phyloP scores from a whole-genome alignment of 2,329 filamentous ascomycete genomes.

The Lasiodiplodia gonubiensis region DNA sequence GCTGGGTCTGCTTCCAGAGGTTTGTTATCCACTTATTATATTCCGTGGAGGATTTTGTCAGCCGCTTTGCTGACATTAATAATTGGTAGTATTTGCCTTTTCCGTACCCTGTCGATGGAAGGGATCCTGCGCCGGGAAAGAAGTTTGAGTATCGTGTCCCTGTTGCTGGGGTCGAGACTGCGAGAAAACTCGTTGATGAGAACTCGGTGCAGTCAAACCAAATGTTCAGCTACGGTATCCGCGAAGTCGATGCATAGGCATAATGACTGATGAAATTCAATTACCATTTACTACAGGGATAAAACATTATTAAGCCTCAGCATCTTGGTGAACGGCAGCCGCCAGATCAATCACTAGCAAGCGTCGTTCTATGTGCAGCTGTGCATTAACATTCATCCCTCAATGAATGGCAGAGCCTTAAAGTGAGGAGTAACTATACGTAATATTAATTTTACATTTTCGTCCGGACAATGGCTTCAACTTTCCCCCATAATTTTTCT shows the following conservation, averaged over 20 bases:
- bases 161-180: conserved; percentile 62
- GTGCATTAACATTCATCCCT: too few species aligned
- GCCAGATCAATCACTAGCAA: too few species aligned
- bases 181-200: conserved; percentile 58
- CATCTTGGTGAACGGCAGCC: too few species aligned
- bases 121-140: conserved; percentile 44
- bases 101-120: conserved; percentile 55
- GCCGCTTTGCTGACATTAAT: not conserved
- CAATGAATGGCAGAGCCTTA: too few species aligned
- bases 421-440: too few species aligned
- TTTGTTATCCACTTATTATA: not conserved
- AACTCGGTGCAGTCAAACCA: conserved; percentile 59
- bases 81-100: conserved; percentile 61
- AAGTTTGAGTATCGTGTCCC: conserved; percentile 66
- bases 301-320: too few species aligned
- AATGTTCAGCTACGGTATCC: conserved; percentile 56
- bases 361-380: too few species aligned
- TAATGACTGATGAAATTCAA: not conserved
- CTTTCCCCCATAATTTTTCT: too few species aligned
- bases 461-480: too few species aligned
- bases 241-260: conserved; percentile 33
- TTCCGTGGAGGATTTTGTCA: not conserved
- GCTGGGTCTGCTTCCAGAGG: conserved; percentile 65
- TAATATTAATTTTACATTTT: too few species aligned
- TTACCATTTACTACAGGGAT: too few species aligned